These are phyloP conservation scores for Amaranthus tricolor DNA, from an alignment of 179 eudicot species.

Conservation along the genomic window DNA sequence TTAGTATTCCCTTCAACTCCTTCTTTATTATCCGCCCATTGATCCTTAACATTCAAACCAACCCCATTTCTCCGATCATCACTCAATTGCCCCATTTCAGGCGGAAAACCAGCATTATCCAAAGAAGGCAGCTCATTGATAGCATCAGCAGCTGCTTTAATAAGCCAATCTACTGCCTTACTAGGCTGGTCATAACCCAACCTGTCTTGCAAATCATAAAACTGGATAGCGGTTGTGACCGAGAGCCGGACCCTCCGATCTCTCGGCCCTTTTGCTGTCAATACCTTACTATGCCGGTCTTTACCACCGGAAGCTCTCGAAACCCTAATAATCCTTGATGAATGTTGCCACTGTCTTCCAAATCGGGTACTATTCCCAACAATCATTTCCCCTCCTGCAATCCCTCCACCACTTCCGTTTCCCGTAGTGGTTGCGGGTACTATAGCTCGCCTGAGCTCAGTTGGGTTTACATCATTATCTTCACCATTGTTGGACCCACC, in stretches of 20 bases:
- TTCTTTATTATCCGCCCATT: conserved; percentile 13
- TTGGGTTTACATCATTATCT: background rate
- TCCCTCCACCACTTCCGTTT: conserved; percentile 25
- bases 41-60: conserved; percentile 21
- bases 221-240: conserved; percentile 82
- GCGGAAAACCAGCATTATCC: conserved; percentile 37
- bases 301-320: conserved; percentile 92
- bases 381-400: conserved; percentile 18
- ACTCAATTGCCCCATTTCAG: conserved; percentile 45
- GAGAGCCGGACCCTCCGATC: conserved; percentile 86
- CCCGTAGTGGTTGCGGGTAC: conserved; percentile 1
- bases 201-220: conserved; percentile 90
- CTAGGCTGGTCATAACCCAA: conserved; percentile 91
- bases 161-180: conserved; percentile 94
- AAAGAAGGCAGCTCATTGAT: conserved; percentile 81
- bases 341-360: conserved; percentile 46
- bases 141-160: conserved; percentile 67
- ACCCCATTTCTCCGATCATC: conserved; percentile 34
- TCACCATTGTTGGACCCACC: conserved; percentile 7
- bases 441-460: background rate
- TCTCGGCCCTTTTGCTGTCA: conserved; percentile 79
- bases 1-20: conserved; percentile 18
- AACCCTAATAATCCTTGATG: conserved; percentile 92
- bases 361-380: conserved; percentile 8
- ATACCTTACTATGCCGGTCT: conserved; percentile 93